Evolutionary conservation across 495 filamentous ascomycete species (phyloP).

Genomic region (Xylaria scruposa): DNA sequence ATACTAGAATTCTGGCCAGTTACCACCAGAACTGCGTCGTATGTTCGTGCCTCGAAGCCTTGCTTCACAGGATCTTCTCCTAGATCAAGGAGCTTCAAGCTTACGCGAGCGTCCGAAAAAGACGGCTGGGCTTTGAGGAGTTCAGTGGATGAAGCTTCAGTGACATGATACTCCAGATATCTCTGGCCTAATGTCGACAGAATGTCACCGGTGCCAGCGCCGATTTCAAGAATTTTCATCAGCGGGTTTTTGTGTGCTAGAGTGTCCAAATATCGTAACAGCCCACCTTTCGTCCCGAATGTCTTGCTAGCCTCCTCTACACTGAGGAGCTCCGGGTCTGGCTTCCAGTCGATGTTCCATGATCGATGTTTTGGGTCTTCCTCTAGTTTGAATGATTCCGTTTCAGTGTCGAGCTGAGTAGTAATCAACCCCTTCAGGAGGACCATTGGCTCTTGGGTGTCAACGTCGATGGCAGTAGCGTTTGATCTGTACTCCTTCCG

Average conservation of each 20-base stretch:
- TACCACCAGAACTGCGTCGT: not conserved
- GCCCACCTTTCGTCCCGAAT: not conserved
- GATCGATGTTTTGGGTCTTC: conserved; percentile 4
- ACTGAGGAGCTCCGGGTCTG: not conserved
- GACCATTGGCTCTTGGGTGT: not conserved
- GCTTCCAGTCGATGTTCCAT: not conserved
- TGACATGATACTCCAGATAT: not conserved
- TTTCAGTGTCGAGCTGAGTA: not conserved
- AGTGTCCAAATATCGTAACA: not conserved
- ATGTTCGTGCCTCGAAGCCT: not conserved
- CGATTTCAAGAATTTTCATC: not conserved
- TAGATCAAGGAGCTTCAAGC: not conserved
- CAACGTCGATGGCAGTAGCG: not conserved
- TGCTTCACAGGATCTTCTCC: not conserved
- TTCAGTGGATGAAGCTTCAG: not conserved
- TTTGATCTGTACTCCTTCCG: conserved; percentile 1
- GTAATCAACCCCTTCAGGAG: not conserved
- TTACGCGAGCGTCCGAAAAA: not conserved
- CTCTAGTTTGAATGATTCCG: not conserved
- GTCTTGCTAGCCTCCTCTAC: not conserved
- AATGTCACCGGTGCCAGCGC: not conserved
- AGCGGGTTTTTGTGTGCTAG: not conserved
- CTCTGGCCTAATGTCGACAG: not conserved
- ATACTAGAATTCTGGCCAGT: not conserved
- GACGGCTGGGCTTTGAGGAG: not conserved